Conservation (phyloP, 441 rosid genomes). For the Populus trichocarpa region DNA sequence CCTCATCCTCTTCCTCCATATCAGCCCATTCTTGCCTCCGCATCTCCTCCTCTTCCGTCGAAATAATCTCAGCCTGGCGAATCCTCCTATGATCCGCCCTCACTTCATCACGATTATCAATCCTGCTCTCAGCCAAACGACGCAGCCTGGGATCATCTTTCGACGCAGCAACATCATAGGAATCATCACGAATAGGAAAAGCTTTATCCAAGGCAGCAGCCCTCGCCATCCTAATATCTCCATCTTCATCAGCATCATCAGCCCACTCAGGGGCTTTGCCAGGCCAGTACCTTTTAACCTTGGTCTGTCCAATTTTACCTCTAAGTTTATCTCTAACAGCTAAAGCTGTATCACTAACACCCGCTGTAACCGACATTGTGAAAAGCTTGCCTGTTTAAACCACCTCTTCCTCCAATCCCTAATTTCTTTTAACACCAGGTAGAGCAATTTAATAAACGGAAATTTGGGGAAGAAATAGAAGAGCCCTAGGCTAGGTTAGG, state of each 20-base stretch:
- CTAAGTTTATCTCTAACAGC: constrained; percentile 71
- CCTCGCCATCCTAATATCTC: constrained; percentile 58
- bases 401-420: constrained; percentile 82
- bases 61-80: constrained; percentile 78
- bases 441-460: too few relatives aligned
- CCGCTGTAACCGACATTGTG: constrained; percentile 54
- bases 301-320: constrained; percentile 78
- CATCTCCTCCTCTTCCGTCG: constrained; percentile 65
- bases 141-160: constrained; percentile 84
- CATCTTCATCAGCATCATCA: constrained; percentile 75
- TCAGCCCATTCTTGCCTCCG: constrained; percentile 54
- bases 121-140: constrained; percentile 69
- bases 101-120: constrained; percentile 71
- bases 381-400: too few relatives aligned
- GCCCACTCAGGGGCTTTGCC: constrained; percentile 96
- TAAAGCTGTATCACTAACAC: constrained; percentile 52
- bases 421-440: constrained; percentile 26
- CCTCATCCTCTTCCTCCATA: constrained; percentile 71
- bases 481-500: too few relatives aligned
- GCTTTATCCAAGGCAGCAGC: constrained; percentile 56
- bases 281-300: constrained; percentile 88
- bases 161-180: constrained; percentile 23
- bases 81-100: constrained; percentile 85
- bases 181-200: constrained; percentile 32
- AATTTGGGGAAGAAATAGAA: too few relatives aligned